A percentile compares a stretch with the other conserved stretches of the same genome.
phyloP scores from a whole-genome alignment of 306 rosid species.

The Pyrus bretschneideri region DNA sequence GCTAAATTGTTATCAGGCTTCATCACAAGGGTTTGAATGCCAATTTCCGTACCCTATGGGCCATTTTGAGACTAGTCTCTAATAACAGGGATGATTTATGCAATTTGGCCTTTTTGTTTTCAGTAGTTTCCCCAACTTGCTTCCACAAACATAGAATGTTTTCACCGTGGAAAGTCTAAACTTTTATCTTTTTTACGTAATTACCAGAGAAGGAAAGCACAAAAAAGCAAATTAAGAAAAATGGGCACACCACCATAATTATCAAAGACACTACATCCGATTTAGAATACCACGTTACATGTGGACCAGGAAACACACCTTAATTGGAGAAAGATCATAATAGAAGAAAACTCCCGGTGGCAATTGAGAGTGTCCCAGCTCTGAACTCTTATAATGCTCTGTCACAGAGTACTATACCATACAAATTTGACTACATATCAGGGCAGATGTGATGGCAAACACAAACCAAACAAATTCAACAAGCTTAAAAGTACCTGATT shows the following conservation, averaged over 20 bases:
- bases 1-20: not conserved
- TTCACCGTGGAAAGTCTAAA: not conserved
- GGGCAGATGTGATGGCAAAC: conserved; percentile 6
- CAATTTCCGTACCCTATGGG: not conserved
- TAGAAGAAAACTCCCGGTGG: conserved; percentile 77
- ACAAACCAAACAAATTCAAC: conserved; percentile 4
- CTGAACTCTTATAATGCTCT: conserved; percentile 78
- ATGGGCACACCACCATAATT: not conserved
- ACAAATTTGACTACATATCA: conserved; percentile 19
- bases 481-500: conserved; percentile 65
- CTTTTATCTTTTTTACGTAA: not conserved
- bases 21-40: not conserved
- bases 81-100: not conserved
- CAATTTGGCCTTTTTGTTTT: not conserved
- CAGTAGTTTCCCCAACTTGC: not conserved
- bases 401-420: conserved; percentile 81
- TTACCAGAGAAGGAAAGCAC: not conserved
- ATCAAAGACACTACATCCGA: not conserved
- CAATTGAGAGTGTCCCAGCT: conserved; percentile 29
- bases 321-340: conserved; percentile 82
- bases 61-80: not conserved
- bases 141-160: not conserved
- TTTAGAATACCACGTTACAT: not conserved
- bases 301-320: conserved; percentile 37
- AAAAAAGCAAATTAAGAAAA: not conserved